Evolutionary conservation across 257 asterid genomes (phyloP).

Genomic region (Catharanthus roseus): DNA sequence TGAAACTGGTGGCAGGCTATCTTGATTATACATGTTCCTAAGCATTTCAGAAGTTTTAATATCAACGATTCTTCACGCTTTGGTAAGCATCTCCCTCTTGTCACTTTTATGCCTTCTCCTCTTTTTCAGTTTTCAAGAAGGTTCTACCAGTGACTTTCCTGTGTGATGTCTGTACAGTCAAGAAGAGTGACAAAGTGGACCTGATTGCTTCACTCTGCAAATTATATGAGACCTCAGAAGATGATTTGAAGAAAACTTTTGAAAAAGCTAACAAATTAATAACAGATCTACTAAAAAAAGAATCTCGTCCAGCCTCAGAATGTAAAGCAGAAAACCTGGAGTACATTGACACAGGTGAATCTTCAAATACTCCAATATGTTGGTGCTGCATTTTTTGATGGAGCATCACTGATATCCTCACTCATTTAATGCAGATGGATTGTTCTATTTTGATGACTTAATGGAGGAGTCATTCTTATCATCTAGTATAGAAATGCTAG

Average conservation of each 20-base stretch:
- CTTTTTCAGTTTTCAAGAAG: constrained; percentile 4
- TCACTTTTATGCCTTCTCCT: constrained; percentile 2
- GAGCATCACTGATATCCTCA: constrained; percentile 3
- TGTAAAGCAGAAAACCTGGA: constrained; percentile 47
- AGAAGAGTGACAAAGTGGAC: constrained; percentile 68
- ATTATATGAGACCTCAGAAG: constrained; percentile 74
- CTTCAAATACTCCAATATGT: constrained; percentile 1
- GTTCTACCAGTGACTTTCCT: constrained; percentile 2
- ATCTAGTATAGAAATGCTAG: constrained; percentile 48
- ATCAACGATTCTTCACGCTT: constrained; percentile 57
- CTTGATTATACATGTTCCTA: constrained; percentile 73
- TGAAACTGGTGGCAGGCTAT: constrained; percentile 58
- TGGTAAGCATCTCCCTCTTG: constrained; percentile 40
- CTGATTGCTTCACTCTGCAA: constrained; percentile 75
- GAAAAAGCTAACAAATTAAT: constrained; percentile 63
- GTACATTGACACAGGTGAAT: constrained; percentile 52
- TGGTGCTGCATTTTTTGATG: not conserved
- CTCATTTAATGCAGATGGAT: constrained; percentile 58
- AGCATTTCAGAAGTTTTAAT: constrained; percentile 53
- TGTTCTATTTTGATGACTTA: constrained; percentile 68
- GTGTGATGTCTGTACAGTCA: constrained; percentile 42
- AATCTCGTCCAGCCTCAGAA: constrained; percentile 58
- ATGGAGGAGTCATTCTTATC: constrained; percentile 62
- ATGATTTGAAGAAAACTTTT: constrained; percentile 58
- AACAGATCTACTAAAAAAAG: constrained; percentile 52